These are phyloP conservation scores for Vaccinium corymbosum DNA, from an alignment of 148 eudicot genomes.

Conservation along the genomic window DNA sequence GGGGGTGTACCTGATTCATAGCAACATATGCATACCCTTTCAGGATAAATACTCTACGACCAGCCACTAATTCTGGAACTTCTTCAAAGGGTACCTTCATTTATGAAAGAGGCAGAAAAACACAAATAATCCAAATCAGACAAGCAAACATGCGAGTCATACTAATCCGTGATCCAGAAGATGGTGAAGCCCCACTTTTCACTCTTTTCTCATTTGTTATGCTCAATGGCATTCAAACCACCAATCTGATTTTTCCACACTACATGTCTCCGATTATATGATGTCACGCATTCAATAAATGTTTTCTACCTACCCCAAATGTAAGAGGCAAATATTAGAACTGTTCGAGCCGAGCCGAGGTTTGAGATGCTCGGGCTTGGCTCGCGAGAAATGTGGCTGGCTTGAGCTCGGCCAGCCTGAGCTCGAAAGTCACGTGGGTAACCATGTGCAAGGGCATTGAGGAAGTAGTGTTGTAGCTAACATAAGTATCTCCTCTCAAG, in stretches of 20 bases:
- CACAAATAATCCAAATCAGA: constrained; percentile 17
- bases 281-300: background rate
- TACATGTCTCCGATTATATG: background rate
- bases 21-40: constrained; percentile 93
- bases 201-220: constrained; percentile 2
- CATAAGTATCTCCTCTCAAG: too few relatives aligned
- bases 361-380: too few relatives aligned
- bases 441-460: too few relatives aligned
- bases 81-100: constrained; percentile 92
- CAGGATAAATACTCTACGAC: constrained; percentile 64
- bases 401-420: too few relatives aligned
- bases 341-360: too few relatives aligned
- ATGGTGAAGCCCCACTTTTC: background rate
- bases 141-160: background rate
- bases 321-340: background rate
- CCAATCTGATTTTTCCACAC: background rate
- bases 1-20: constrained; percentile 61
- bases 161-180: background rate
- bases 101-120: constrained; percentile 14
- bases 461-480: too few relatives aligned
- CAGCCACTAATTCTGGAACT: constrained; percentile 87
- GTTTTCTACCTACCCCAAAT: background rate
- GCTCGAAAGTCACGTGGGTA: too few relatives aligned
- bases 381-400: too few relatives aligned
- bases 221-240: background rate